Conservation (phyloP, 768 basidiomycete genomes). For the Pleurotus citrinopileatus region DNA sequence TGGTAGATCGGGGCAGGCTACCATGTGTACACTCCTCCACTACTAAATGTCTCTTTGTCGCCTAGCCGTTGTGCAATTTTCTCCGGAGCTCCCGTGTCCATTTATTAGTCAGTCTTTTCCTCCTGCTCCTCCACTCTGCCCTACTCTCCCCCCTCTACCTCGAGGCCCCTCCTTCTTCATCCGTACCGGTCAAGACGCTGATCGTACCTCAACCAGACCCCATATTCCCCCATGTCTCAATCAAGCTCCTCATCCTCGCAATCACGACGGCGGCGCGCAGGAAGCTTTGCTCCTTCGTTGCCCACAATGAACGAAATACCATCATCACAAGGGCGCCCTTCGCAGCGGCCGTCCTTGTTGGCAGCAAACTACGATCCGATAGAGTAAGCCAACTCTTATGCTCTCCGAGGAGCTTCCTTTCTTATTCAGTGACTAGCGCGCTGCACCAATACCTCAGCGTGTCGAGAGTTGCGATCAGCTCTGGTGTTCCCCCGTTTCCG, state of each 20-base stretch:
- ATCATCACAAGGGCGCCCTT: slow-evolving; percentile 4
- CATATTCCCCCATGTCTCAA: neutral
- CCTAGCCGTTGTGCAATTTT: slow-evolving; percentile 7
- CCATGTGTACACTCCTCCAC: slow-evolving; percentile 6
- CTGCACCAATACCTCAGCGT: slow-evolving; percentile 45
- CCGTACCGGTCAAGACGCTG: neutral
- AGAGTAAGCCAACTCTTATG: slow-evolving; percentile 9
- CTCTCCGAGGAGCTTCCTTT: neutral
- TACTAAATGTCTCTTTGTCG: slow-evolving; percentile 8
- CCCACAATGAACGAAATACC: slow-evolving; percentile 6
- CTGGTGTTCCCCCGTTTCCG: slow-evolving; percentile 27
- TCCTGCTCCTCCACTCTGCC: slow-evolving; percentile 10
- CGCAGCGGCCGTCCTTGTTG: slow-evolving; percentile 3
- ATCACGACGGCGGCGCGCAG: slow-evolving; percentile 4
- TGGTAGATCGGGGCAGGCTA: slow-evolving; percentile 5
- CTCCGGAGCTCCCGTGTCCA: slow-evolving; percentile 16
- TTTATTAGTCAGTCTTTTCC: slow-evolving; percentile 18
- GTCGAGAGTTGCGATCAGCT: slow-evolving; percentile 16
- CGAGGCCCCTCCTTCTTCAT: slow-evolving; percentile 10
- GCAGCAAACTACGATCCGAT: slow-evolving; percentile 10
- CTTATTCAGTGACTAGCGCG: slow-evolving; percentile 27
- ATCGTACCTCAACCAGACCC: neutral
- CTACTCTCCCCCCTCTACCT: slow-evolving; percentile 11
- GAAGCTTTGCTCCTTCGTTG: slow-evolving; percentile 6
- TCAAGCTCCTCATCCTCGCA: neutral